Base-by-base conservation (phyloP, 495 filamentous ascomycete species). In the Aspergillus nidulans region DNA sequence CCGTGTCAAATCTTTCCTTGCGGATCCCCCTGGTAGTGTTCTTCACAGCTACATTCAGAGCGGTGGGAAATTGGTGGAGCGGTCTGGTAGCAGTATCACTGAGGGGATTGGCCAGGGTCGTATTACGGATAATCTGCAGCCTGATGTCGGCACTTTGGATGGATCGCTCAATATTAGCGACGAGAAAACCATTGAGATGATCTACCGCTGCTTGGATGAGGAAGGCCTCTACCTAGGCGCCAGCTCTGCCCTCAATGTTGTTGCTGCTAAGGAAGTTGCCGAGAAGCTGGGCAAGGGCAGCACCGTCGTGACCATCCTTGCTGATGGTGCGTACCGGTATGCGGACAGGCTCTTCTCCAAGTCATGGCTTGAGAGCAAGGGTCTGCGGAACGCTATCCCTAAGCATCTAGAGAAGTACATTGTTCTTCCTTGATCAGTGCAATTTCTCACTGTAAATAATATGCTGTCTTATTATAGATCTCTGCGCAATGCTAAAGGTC, bases 41-140 rank as follows among this genome's bases (percentile, higher is more conserved):
- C 79, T 98, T 62, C 90, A 96, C 75, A 89, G 86, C 62, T 97
- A 95, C 70, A 89, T 98, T 61, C 77, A 81, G 55, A 91, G 87
- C 9, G 91, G 91, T 18, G 94, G 92, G 6, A 86, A 86, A 63
- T 73, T 96, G 57, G 73, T 69, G 13, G 92, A 96, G 64, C 83
- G 95, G n/a, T 75, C 77, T 5, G 94, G 94, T 30, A 84, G 88
- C 51, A 91, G 86, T 67, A 97, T 98, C 70, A 98, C 94, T 2
- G 94, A 98, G 74, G 94, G 94, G 1, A 98, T 98, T 64, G 94
- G 94, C 3, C 94, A 98, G 75, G 94, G 94, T 7, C 86, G 94
- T n/a, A 79, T 98, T 15, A 98, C 94, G 36, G 91, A 95, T 58
- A 98, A 98, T 70, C 74, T 98, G 48, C 73, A 83, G 71, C 89